Percentiles rank a stretch among this genome's conserved stretches.
Evolutionary conservation across 2,329 filamentous ascomycete genomes (phyloP).

Genomic region (Cladosporium sp.): DNA sequence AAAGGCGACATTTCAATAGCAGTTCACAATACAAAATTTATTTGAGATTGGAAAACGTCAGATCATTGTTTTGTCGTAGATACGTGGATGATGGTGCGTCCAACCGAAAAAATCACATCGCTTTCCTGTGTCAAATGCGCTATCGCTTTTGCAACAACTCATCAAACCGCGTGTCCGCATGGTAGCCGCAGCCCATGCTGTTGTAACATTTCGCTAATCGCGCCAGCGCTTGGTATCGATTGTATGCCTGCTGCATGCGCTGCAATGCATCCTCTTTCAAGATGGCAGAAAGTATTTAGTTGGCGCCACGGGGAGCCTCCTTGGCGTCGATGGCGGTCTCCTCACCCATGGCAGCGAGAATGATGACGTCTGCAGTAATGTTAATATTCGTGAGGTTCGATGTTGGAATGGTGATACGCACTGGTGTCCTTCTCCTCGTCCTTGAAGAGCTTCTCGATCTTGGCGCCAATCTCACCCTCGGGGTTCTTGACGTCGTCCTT

Average conservation of each 20-base stretch:
- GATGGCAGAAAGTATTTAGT: slow-evolving; percentile 7
- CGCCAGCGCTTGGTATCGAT: slow-evolving; percentile 21
- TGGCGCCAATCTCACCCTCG: slow-evolving; percentile 83
- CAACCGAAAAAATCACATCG: slow-evolving; percentile 20
- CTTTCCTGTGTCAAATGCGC: slow-evolving; percentile 20
- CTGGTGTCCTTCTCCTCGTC: slow-evolving; percentile 89
- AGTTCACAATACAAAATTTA: neutral
- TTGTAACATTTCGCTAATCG: slow-evolving; percentile 20
- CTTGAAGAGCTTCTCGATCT: slow-evolving; percentile 78
- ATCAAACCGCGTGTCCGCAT: slow-evolving; percentile 19
- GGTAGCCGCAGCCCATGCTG: slow-evolving; percentile 19
- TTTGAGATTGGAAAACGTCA: slow-evolving; percentile 15
- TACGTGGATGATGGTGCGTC: slow-evolving; percentile 19
- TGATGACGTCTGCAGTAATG: slow-evolving; percentile 69
- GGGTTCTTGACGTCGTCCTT: slow-evolving; percentile 96
- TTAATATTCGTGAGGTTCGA: neutral
- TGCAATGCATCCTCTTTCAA: slow-evolving; percentile 12
- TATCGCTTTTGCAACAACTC: slow-evolving; percentile 20
- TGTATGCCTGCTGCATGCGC: slow-evolving; percentile 19
- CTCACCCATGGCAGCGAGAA: slow-evolving; percentile 96
- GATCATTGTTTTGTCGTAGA: slow-evolving; percentile 19
- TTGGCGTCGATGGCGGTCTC: slow-evolving; percentile 90
- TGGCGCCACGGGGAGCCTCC: slow-evolving; percentile 66
- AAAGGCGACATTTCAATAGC: neutral
- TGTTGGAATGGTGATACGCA: slow-evolving; percentile 55